phyloP scores from a whole-genome alignment of 208 protist genomes.

The Zelonia costaricensis region DNA sequence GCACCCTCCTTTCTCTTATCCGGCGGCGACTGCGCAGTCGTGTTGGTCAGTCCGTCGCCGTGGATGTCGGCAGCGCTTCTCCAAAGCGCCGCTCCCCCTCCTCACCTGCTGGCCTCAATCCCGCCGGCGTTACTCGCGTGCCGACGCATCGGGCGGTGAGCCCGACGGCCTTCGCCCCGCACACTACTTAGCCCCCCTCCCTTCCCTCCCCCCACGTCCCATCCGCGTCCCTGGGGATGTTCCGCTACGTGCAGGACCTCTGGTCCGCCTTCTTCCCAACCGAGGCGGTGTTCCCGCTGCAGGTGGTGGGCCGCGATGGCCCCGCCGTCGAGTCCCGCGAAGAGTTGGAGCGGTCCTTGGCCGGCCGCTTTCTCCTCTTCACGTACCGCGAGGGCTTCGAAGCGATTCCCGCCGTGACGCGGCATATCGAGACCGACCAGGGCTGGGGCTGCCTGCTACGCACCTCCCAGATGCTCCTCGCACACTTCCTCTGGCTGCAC shows the following conservation, averaged over 20 bases:
- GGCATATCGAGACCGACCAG: conserved; percentile 48
- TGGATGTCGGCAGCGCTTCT: neutral
- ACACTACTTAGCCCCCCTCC: neutral
- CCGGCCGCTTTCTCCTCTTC: conserved; percentile 52
- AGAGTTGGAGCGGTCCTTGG: conserved; percentile 43
- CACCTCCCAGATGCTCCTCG: conserved; percentile 82
- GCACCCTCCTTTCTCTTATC: too few species aligned
- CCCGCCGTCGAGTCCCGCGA: conserved; percentile 24
- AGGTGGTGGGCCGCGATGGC: conserved; percentile 33
- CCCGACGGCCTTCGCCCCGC: neutral
- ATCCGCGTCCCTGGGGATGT: conserved; percentile 5
- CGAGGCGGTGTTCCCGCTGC: conserved; percentile 31
- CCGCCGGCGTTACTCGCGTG: neutral
- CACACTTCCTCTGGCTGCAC: conserved; percentile 58
- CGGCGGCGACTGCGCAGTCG: too few species aligned
- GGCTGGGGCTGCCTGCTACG: conserved; percentile 87
- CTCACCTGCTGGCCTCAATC: neutral
- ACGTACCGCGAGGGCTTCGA: conserved; percentile 78
- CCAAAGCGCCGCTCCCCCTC: neutral
- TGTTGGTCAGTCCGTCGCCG: too few species aligned
- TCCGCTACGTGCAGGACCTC: conserved; percentile 29
- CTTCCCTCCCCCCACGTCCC: neutral
- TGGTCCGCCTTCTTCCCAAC: conserved; percentile 45
- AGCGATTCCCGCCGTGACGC: conserved; percentile 30
- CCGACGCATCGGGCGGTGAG: neutral